Base-by-base conservation (phyloP, 1,284 basidiomycete species). In the Apiotrichum akiyoshidainum region DNA sequence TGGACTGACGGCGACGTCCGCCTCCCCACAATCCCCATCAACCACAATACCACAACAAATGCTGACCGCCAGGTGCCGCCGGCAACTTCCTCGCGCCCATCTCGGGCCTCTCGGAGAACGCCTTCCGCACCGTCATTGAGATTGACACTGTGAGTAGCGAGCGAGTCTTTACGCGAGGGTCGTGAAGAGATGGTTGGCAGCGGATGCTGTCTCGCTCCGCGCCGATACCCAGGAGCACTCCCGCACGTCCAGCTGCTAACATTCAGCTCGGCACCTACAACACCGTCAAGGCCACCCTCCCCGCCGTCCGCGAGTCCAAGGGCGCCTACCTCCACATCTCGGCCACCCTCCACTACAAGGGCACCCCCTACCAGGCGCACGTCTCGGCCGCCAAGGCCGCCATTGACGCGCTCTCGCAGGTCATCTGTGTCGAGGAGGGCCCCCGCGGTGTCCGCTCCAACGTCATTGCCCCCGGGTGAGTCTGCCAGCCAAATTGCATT, bases 341-440 rank as follows among this genome's bases (percentile, higher is more conserved):
- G 64, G 90, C 92, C 2, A 95, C 90, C 14, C 78, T 98, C 55
- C 95, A 98, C 77, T 90, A 92, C 78, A 84, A 81, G 61, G 92
- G 91, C 84, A 86, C 88, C n/a, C 89, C 91, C 0, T 92, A 87
- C 75, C 94, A 98, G 78, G 89, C 86, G 5, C 94, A 97, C 70
- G 90, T 95, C 9, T 91, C 89, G 22, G 92, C 94, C 14, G 95
- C 95, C 21, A 98, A 98, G 79, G 94, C 94, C 0, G 95, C 85
- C 11, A 86, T 98, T 39, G 94, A 99, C 71, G 92, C 93, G 0
- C 79, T 94, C 6, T 89, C 87, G 56, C 81, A 84, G 11, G 91
- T 90, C 2, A 79, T 97, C 22, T 92, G 94, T 0, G 85, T 96
- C 14, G 94, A 97, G 77, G 91, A 96, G 80, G 94, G 92, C 2